Percentiles rank a stretch among this genome's conserved stretches.
These are phyloP conservation scores for Pseudocercospora fuligena DNA, from an alignment of 2,329 filamentous ascomycete species.

Conservation along the genomic window DNA sequence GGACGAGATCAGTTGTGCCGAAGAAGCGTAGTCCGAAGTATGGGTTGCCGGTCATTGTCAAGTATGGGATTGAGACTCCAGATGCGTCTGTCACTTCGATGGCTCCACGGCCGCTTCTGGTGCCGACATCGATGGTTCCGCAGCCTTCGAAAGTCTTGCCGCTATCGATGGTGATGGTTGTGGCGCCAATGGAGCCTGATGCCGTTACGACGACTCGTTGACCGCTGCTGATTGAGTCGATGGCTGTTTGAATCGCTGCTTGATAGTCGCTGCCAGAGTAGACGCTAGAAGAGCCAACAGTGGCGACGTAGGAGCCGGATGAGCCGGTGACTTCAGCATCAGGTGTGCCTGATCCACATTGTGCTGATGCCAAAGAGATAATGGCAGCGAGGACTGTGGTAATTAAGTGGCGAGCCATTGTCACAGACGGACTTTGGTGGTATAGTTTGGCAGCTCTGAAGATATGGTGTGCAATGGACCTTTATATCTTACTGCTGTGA, in stretches of 20 bases:
- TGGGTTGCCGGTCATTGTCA: conserved; percentile 62
- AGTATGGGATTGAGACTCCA: conserved; percentile 60
- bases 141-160: conserved; percentile 65
- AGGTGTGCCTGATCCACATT: conserved; percentile 56
- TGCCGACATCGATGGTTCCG: conserved; percentile 58
- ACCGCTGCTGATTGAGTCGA: conserved; percentile 58
- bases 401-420: background rate
- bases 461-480: too few relatives aligned
- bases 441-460: background rate
- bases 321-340: conserved; percentile 56
- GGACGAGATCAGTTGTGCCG: conserved; percentile 53
- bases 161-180: conserved; percentile 56
- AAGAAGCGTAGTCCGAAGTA: conserved; percentile 64
- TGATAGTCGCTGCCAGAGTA: conserved; percentile 61
- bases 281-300: conserved; percentile 50
- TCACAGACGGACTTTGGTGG: background rate
- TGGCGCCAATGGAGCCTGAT: conserved; percentile 61
- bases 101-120: conserved; percentile 54
- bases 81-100: conserved; percentile 58
- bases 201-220: conserved; percentile 61
- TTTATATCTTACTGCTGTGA: too few relatives aligned
- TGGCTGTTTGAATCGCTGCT: conserved; percentile 59
- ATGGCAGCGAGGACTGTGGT: background rate
- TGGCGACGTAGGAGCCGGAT: conserved; percentile 52
- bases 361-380: background rate